Conservation (phyloP, 2,329 filamentous ascomycete genomes). For the Epichloe sylvatica region DNA sequence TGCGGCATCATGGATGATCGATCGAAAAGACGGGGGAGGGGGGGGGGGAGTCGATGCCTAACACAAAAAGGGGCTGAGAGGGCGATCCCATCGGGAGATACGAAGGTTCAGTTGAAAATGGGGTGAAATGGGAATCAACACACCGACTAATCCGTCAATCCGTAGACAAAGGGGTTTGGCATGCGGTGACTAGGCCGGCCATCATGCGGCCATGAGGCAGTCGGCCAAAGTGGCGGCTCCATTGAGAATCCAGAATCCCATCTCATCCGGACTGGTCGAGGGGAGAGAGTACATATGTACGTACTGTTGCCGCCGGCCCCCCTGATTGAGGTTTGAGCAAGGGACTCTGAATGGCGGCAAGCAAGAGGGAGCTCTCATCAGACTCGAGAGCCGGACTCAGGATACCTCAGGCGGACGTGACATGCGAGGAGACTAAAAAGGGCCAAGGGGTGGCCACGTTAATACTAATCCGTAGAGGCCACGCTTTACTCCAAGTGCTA, state of each 20-base stretch:
- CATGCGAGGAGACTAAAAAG: constrained; percentile 2
- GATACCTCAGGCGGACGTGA: background rate
- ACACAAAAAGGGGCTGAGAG: constrained; percentile 5
- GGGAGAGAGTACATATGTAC: too few relatives aligned
- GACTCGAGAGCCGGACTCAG: background rate
- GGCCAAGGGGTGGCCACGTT: too few relatives aligned
- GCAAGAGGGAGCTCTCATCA: background rate
- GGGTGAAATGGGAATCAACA: background rate
- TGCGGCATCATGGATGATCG: background rate
- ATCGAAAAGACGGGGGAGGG: background rate
- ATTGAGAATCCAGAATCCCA: too few relatives aligned
- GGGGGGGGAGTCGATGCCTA: constrained; percentile 6
- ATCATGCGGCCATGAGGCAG: constrained; percentile 21
- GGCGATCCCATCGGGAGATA: too few relatives aligned
- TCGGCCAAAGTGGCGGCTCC: background rate
- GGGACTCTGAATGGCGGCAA: background rate
- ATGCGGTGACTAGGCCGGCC: constrained; percentile 16
- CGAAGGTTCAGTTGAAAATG: constrained; percentile 6
- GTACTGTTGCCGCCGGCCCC: too few relatives aligned
- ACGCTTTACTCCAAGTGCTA: too few relatives aligned
- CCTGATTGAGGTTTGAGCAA: too few relatives aligned
- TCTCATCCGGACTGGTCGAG: too few relatives aligned
- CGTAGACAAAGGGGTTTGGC: too few relatives aligned
- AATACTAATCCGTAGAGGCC: too few relatives aligned
- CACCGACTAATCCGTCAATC: too few relatives aligned